Conservation (phyloP, 257 asterid genomes). For the Rehmannia glutinosa region DNA sequence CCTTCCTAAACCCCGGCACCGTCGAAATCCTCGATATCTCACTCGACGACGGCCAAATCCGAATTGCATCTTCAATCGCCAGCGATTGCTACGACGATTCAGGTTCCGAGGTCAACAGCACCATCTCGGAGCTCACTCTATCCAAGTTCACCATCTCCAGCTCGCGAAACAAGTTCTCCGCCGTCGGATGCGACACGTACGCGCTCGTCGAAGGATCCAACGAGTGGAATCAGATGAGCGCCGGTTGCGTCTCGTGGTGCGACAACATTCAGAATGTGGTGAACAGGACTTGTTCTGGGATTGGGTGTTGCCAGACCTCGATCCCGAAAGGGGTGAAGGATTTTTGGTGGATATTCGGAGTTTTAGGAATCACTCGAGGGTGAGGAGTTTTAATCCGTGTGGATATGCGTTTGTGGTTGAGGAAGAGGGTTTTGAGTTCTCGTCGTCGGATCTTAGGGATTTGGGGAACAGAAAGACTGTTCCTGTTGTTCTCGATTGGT, state of each 20-base stretch:
- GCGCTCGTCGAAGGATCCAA: not conserved
- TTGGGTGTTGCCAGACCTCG: slow-evolving; percentile 34
- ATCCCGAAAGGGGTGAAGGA: slow-evolving; percentile 21
- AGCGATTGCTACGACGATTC: slow-evolving; percentile 14
- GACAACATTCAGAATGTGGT: not conserved
- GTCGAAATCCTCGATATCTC: slow-evolving; percentile 17
- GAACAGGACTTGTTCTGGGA: slow-evolving; percentile 23
- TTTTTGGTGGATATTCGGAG: slow-evolving; percentile 3
- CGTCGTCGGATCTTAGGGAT: slow-evolving; percentile 14
- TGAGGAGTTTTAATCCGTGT: slow-evolving; percentile 20
- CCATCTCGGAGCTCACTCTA: not conserved
- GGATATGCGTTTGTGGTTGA: slow-evolving; percentile 33
- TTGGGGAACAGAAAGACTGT: not conserved
- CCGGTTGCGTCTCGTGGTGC: slow-evolving; percentile 27
- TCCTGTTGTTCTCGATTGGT: slow-evolving; percentile 35
- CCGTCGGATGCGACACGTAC: too few relatives aligned
- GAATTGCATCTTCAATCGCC: slow-evolving; percentile 16
- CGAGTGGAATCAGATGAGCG: not conserved
- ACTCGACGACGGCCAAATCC: slow-evolving; percentile 16
- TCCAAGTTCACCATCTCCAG: slow-evolving; percentile 11
- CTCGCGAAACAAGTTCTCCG: slow-evolving; percentile 22
- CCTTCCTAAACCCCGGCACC: slow-evolving; percentile 12
- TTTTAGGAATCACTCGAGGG: slow-evolving; percentile 14
- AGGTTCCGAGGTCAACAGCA: not conserved
- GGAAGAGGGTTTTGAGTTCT: slow-evolving; percentile 16